A percentile compares a stretch with the other conserved stretches of the same genome.
Conservation (phyloP, 495 filamentous ascomycete genomes). For the Penicillium paxilli region DNA sequence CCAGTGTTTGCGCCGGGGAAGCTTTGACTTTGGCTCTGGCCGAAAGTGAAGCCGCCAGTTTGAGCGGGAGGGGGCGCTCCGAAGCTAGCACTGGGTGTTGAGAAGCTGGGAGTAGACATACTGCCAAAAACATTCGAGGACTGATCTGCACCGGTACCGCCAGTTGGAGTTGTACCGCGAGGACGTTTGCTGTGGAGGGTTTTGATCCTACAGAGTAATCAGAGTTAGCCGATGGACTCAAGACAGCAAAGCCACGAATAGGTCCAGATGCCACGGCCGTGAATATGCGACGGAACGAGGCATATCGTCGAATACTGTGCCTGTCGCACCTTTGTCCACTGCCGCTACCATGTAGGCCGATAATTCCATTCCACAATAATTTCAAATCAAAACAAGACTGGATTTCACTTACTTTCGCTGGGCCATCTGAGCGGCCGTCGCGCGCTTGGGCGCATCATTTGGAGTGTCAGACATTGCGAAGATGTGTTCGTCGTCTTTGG, state of each 20-base stretch:
- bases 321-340: too few relatives aligned
- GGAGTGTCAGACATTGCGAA: constrained; percentile 46
- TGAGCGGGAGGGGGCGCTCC: constrained; percentile 30
- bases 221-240: background rate
- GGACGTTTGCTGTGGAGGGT: constrained; percentile 34
- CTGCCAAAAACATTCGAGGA: constrained; percentile 20
- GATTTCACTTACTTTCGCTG: constrained; percentile 49
- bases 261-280: background rate
- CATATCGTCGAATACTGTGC: too few relatives aligned
- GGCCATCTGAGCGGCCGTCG: constrained; percentile 54
- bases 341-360: background rate
- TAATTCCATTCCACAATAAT: background rate
- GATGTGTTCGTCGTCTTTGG: constrained; percentile 27
- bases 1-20: constrained; percentile 40
- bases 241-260: background rate
- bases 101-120: constrained; percentile 28
- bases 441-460: constrained; percentile 48
- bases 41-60: constrained; percentile 43
- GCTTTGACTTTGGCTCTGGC: constrained; percentile 49
- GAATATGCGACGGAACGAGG: background rate
- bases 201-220: constrained; percentile 31
- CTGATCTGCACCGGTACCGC: constrained; percentile 12
- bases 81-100: constrained; percentile 22
- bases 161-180: constrained; percentile 20
- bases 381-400: background rate